A percentile compares a stretch with the other conserved stretches of the same genome.
Evolutionary conservation across 768 basidiomycete species (phyloP).

Genomic region (Amanita thiersii): DNA sequence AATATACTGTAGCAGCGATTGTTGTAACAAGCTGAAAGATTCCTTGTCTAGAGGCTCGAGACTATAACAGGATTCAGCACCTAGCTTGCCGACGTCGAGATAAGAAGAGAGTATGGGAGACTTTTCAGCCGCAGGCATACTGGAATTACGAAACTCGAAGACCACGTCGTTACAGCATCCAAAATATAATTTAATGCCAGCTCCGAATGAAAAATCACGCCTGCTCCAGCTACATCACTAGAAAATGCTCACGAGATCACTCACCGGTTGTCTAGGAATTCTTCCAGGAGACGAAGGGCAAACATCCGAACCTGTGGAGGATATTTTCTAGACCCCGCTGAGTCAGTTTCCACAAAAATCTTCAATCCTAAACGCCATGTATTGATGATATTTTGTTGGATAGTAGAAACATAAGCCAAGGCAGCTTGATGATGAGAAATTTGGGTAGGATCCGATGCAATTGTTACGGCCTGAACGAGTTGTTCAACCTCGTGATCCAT

Average conservation of each 20-base stretch:
- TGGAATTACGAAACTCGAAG: no score
- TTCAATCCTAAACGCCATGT: slow-evolving; percentile 79
- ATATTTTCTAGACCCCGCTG: slow-evolving; percentile 60
- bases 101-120: no score
- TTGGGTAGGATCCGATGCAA: slow-evolving; percentile 78
- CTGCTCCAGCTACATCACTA: no score
- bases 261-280: slow-evolving; percentile 78
- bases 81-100: no score
- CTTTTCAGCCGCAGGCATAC: no score
- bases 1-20: slow-evolving; percentile 74
- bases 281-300: slow-evolving; percentile 72
- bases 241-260: slow-evolving; percentile 20
- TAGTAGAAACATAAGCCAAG: slow-evolving; percentile 67
- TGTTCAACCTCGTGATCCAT: slow-evolving; percentile 77
- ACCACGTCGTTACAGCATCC: no score
- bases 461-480: slow-evolving; percentile 76
- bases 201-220: no score
- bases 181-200: no score
- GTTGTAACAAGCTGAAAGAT: slow-evolving; percentile 63
- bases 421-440: slow-evolving; percentile 76
- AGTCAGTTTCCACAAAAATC: slow-evolving; percentile 56
- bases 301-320: slow-evolving; percentile 71
- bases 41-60: slow-evolving; percentile 64
- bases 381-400: slow-evolving; percentile 68
- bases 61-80: slow-evolving; percentile 20